Evolutionary conservation across 2,329 filamentous ascomycete genomes (phyloP), one percentile per base, ranked within the genome.

Genomic region (Endocalyx cinctus): DNA sequence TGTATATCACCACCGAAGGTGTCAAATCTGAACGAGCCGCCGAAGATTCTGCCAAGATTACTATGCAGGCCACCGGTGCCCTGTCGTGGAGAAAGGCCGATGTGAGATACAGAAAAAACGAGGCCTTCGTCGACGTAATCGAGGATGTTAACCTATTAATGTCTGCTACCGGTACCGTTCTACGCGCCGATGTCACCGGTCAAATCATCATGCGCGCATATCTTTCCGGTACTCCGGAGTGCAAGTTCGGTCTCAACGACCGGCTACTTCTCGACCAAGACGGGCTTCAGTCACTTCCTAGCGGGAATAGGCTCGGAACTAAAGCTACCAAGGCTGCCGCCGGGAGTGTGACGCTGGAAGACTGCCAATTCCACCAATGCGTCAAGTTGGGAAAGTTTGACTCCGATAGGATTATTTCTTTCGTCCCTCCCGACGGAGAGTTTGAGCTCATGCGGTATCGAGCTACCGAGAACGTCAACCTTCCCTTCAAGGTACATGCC

Each of bases 1-100:
- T 97, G 90, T 98, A 98, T 72, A 98, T 98, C 56, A 98, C 94
- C 27, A 98, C 92, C 22, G 92, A 98, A 67, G 92, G 92, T 38
- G 90, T 98, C 65, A 96, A 96, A 64, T 94, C 88, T 19, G 88
- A 88, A 60, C 71, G 80, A 47, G 81, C 76, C 47, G 83, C 81
- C 65, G 87, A 95, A 58, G 90, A 98, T 61, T 96, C 90, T 31
- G 90, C 88, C 48, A 92, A 90, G 60, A 98, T 98, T 63, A 98
- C 92, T 17, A 96, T 97, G 89, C 92, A 98, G 69, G 94, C 92
- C 10, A 98, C 92, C 0, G 92, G 94, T 25, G 92, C 92, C 5
- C 74, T 96, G 26, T 97, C 92, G 29, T 98, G 94, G 92, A 80
- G 94, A 50, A 86, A 94, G 56, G 86, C 90, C 39, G 90, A 97